Evolutionary conservation across 2,329 filamentous ascomycete species (phyloP).

Genomic region (Colletotrichum endophyticum): DNA sequence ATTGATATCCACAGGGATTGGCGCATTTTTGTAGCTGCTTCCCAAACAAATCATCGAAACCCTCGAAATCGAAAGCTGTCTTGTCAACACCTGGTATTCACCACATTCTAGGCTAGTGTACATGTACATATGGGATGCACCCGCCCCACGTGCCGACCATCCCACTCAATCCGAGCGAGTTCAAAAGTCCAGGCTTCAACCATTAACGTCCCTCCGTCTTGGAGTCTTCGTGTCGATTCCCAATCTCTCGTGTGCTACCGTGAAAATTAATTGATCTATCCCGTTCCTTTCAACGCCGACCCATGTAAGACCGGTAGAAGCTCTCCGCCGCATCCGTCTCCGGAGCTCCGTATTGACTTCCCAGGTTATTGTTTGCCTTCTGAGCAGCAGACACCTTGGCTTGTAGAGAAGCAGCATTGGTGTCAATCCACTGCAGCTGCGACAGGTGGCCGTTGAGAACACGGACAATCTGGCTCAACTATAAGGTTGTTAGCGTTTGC

Average conservation of each 20-base stretch:
- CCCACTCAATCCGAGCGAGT: constrained; percentile 15
- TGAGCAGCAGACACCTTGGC: constrained; percentile 83
- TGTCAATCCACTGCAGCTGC: constrained; percentile 92
- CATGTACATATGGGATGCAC: constrained; percentile 34
- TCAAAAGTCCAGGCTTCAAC: neutral
- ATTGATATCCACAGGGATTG: constrained; percentile 4
- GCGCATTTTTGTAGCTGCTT: neutral
- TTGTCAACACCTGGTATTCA: neutral
- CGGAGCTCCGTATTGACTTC: constrained; percentile 60
- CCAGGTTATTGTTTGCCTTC: constrained; percentile 72
- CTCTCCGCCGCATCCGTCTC: constrained; percentile 81
- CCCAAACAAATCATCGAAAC: neutral
- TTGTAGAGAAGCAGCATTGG: constrained; percentile 80
- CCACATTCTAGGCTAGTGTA: constrained; percentile 40
- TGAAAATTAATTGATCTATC: constrained; percentile 20
- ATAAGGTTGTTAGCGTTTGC: constrained; percentile 27
- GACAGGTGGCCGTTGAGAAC: constrained; percentile 92
- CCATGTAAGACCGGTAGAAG: constrained; percentile 90
- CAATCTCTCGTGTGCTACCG: constrained; percentile 26
- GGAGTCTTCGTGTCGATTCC: constrained; percentile 6
- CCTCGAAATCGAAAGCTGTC: constrained; percentile 17
- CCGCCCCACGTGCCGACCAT: constrained; percentile 2
- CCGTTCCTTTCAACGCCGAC: constrained; percentile 59
- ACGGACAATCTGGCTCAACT: constrained; percentile 94
- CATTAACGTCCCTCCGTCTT: neutral